Evolutionary conservation across 805 yeast species (phyloP).

Genomic region (Candida methanosorbosa): DNA sequence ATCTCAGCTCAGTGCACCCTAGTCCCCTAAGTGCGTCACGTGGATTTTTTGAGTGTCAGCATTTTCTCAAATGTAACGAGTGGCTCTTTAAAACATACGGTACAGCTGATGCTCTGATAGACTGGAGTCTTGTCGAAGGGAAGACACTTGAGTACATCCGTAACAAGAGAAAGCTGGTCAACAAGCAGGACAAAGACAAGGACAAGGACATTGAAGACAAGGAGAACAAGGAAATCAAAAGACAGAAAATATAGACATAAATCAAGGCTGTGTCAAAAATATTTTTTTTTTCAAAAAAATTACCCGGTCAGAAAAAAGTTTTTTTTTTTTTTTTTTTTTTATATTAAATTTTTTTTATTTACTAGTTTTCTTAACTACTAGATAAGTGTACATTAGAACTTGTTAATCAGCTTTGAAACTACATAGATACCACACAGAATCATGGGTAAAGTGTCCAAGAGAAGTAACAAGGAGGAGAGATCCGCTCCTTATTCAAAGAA

Average conservation of each 20-base stretch:
- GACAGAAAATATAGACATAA: too few relatives aligned
- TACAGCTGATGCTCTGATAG: constrained; percentile 9
- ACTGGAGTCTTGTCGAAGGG: constrained; percentile 18
- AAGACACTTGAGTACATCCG: constrained; percentile 5
- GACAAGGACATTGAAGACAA: too few relatives aligned
- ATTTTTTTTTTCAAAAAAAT: background rate
- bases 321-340: constrained; percentile 1
- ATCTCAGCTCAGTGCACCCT: constrained; percentile 81
- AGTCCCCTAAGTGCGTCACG: constrained; percentile 88
- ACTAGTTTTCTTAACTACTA: background rate
- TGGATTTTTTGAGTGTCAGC: constrained; percentile 74
- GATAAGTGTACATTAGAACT: too few relatives aligned
- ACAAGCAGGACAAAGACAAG: too few relatives aligned
- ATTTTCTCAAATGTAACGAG: constrained; percentile 66
- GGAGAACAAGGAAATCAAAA: background rate
- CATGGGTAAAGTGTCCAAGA: background rate
- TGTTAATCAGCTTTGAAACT: too few relatives aligned
- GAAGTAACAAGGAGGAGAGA: background rate
- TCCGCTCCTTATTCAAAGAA: constrained; percentile 1
- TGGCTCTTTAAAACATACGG: constrained; percentile 52
- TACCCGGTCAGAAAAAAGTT: background rate
- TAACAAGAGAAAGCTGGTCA: too few relatives aligned
- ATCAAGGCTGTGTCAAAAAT: too few relatives aligned
- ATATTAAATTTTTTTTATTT: background rate
- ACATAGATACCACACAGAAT: background rate